These are phyloP conservation scores for Talaromyces sp. DNA, from an alignment of 2,329 filamentous ascomycete species.

Conservation along the genomic window DNA sequence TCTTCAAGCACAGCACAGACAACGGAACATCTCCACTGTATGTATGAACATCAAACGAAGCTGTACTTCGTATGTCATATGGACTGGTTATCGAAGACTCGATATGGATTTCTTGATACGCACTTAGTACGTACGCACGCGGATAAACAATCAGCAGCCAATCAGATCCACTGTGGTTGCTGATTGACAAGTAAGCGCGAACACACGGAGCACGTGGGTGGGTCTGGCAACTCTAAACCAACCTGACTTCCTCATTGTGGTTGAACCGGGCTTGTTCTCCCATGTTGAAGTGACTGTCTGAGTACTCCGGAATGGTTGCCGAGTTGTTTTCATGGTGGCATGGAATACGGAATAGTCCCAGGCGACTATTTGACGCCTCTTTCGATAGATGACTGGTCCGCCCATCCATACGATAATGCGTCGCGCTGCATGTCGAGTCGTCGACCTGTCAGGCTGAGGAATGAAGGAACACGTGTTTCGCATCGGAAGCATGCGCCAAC, in stretches of 20 bases:
- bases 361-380: not conserved
- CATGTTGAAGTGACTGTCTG: not conserved
- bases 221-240: slow-evolving; percentile 10
- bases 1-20: too few relatives aligned
- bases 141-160: not conserved
- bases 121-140: not conserved
- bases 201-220: slow-evolving; percentile 4
- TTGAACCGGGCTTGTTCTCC: not conserved
- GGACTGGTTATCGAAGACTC: too few relatives aligned
- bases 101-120: too few relatives aligned
- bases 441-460: too few relatives aligned
- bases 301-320: not conserved
- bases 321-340: not conserved
- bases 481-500: not conserved
- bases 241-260: not conserved
- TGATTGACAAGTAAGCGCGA: slow-evolving; percentile 5
- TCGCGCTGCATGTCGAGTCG: too few relatives aligned
- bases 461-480: not conserved
- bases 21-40: not conserved
- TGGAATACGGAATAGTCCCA: not conserved
- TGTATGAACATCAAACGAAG: not conserved
- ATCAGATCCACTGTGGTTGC: not conserved
- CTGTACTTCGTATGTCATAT: too few relatives aligned
- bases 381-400: not conserved
- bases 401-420: too few relatives aligned